These are phyloP conservation scores for Talinum fruticosum DNA, from an alignment of 148 eudicot genomes.

Conservation along the genomic window DNA sequence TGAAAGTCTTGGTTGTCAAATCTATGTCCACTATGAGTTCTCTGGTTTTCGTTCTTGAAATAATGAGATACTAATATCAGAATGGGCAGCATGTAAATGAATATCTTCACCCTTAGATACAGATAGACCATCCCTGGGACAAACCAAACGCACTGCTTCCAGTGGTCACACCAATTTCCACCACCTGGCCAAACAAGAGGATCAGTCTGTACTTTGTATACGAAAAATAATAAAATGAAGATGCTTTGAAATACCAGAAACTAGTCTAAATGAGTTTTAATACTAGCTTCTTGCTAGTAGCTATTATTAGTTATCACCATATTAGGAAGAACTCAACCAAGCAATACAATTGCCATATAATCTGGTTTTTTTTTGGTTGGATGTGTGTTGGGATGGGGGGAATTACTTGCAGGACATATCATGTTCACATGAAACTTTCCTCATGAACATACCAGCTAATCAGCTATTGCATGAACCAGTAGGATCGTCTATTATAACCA, in stretches of 20 bases:
- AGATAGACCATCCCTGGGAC: conserved; percentile 52
- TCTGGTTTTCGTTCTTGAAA: conserved; percentile 31
- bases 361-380: too few species aligned
- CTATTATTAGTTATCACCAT: background rate
- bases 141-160: conserved; percentile 91
- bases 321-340: background rate
- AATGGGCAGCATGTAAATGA: conserved; percentile 60
- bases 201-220: conserved; percentile 3
- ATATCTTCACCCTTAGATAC: conserved; percentile 58
- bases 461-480: conserved; percentile 1
- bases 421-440: background rate
- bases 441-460: background rate
- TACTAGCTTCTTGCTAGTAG: too few species aligned
- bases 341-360: background rate
- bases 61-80: conserved; percentile 57
- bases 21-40: conserved; percentile 24
- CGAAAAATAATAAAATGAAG: background rate
- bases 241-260: background rate
- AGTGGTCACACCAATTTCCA: conserved; percentile 87
- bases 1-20: conserved; percentile 32
- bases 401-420: conserved; percentile 4
- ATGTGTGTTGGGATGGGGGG: too few species aligned
- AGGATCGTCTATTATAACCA: conserved; percentile 6
- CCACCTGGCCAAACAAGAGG: conserved; percentile 37
- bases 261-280: background rate